Base-by-base conservation (phyloP, 176 grass and related monocot genomes). In the Musa schizocarpa region DNA sequence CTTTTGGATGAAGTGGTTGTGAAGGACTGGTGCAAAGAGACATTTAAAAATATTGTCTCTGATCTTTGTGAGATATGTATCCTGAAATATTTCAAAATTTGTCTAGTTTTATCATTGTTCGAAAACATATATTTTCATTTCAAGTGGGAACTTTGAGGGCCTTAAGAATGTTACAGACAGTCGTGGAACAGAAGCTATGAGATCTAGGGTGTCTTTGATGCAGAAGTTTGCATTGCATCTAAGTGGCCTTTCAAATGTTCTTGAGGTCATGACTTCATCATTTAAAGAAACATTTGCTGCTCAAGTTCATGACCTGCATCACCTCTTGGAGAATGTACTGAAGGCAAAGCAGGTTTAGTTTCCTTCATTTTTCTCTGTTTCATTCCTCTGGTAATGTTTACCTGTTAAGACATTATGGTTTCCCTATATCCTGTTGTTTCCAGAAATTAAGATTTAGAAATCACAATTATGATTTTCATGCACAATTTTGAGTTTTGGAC, bases 1-100 rank as follows among this genome's bases (percentile, higher is more conserved):
- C 90, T 98, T 83, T 86, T 98, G 80, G 94, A 93, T 49, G 94
- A 98, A 87, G 94, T 98, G 56, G 90, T 98, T 29, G 87, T 98
- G 76, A 98, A 98, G 78, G 90, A 98, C 79, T 98, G 94, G 94
- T 98, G 94, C 90, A 93, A 89, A 84, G 80, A 73, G 61, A 68
- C 84, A 76, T 81, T 87, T 73, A 81, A 75, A 72, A 76, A 62
- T 13, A 74, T 98, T 20, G 71, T 93, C 63, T 78, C 59, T 76
- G 78, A 93, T 83, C 82, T 93, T 34, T 20, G 16, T 67, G 72
- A 26, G 26, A 87, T 88, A 70, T 98, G 94, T 98, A 98, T 98
- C 90, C 94, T 91, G 2, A 61, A 63, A 66, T 26, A 24, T 19
- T 72, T 54, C 51, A 85, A 72, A 54, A 67, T 78, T 85, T 24